phyloP scores from a whole-genome alignment of 2,329 filamentous ascomycete genomes.

The Colletotrichum incanum region DNA sequence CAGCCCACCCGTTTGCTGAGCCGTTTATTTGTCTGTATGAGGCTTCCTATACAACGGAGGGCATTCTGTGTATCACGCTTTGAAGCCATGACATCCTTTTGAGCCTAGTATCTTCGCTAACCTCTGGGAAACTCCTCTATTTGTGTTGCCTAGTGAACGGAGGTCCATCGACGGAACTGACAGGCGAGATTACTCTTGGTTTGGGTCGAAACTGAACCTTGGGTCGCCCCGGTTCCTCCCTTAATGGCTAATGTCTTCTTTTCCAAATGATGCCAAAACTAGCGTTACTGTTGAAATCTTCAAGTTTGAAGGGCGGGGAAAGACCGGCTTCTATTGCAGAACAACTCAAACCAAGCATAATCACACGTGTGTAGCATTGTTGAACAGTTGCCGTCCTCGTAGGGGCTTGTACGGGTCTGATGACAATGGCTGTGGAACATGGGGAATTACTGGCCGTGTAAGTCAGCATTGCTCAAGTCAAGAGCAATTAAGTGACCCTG shows the following conservation, averaged over 20 bases:
- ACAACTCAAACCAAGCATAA: background rate
- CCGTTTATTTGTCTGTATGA: background rate
- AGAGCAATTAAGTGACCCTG: background rate
- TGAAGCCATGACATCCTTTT: background rate
- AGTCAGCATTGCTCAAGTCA: background rate
- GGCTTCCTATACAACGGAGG: background rate
- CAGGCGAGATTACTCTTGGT: too few relatives aligned
- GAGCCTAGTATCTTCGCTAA: background rate
- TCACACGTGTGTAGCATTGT: background rate
- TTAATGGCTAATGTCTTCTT: background rate
- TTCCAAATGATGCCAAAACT: background rate
- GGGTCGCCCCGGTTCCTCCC: background rate
- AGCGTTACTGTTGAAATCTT: too few relatives aligned
- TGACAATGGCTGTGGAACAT: background rate
- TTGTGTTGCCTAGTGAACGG: background rate
- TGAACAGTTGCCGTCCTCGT: background rate
- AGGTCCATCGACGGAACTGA: background rate
- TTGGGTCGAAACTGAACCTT: background rate
- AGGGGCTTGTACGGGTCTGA: background rate
- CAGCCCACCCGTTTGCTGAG: background rate
- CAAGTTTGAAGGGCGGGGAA: background rate
- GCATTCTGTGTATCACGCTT: background rate
- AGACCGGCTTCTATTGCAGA: background rate
- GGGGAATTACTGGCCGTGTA: too few relatives aligned
- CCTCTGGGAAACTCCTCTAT: background rate